Percentiles rank a stretch among this genome's conserved stretches.
Conservation (phyloP, 2,329 filamentous ascomycete species). For the Colletotrichum trifolii region DNA sequence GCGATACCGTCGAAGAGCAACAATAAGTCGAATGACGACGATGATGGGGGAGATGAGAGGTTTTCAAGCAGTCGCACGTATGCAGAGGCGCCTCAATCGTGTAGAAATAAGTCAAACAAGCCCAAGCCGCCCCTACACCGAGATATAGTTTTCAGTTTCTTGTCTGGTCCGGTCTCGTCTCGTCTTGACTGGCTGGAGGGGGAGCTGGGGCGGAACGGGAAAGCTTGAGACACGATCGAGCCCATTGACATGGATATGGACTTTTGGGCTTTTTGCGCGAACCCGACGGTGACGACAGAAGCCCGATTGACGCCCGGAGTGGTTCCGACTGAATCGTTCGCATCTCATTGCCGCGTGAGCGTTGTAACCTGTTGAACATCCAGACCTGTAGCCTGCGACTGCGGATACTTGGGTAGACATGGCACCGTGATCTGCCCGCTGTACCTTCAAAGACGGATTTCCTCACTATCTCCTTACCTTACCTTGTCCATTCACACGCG, state of each 20-base stretch:
- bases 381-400: too few species aligned
- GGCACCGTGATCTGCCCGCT: too few species aligned
- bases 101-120: not conserved
- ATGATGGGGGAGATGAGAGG: slow-evolving; percentile 5
- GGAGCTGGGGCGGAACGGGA: slow-evolving; percentile 15
- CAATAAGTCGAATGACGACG: not conserved
- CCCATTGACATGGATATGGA: slow-evolving; percentile 1
- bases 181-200: slow-evolving; percentile 6
- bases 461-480: not conserved
- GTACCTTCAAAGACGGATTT: too few species aligned
- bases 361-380: too few species aligned
- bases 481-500: too few species aligned
- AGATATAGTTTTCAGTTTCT: slow-evolving; percentile 5
- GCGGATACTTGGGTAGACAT: too few species aligned
- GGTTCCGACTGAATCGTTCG: slow-evolving; percentile 13
- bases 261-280: too few species aligned
- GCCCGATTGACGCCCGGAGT: not conserved
- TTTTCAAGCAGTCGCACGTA: slow-evolving; percentile 1
- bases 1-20: too few species aligned
- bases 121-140: not conserved
- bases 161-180: not conserved
- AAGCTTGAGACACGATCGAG: slow-evolving; percentile 33
- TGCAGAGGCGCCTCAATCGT: slow-evolving; percentile 4
- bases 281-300: slow-evolving; percentile 10
- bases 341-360: slow-evolving; percentile 1